Conservation (phyloP, 2,329 filamentous ascomycete species). For the Chlorencoelia australis region DNA sequence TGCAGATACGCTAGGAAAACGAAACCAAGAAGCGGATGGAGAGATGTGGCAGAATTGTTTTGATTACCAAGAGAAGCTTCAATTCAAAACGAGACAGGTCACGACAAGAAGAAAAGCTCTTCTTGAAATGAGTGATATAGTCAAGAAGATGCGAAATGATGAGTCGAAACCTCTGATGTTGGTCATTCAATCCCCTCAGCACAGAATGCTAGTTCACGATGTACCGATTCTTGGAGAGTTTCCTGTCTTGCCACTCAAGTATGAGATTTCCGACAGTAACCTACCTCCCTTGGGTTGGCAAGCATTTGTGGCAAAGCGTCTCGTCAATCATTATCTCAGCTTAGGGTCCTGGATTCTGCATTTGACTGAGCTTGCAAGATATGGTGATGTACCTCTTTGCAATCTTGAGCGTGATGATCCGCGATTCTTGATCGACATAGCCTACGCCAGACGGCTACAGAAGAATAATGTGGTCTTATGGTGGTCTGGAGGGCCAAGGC, state of each 20-base stretch:
- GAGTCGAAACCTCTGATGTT: conserved; percentile 72
- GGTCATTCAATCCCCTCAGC: conserved; percentile 83
- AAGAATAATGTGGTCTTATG: conserved; percentile 90
- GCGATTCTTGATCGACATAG: conserved; percentile 88
- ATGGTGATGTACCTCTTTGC: conserved; percentile 89
- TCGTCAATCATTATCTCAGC: conserved; percentile 84
- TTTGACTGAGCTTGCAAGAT: conserved; percentile 75
- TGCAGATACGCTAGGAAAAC: conserved; percentile 58
- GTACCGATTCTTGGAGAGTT: conserved; percentile 77
- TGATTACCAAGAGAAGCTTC: conserved; percentile 74
- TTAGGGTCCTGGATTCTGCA: conserved; percentile 90
- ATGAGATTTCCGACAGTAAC: conserved; percentile 75
- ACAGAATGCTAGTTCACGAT: conserved; percentile 70
- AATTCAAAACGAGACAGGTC: conserved; percentile 79
- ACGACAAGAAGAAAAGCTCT: conserved; percentile 84
- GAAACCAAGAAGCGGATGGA: conserved; percentile 54
- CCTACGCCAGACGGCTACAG: conserved; percentile 82
- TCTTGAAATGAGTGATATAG: conserved; percentile 74
- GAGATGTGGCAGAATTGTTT: conserved; percentile 73
- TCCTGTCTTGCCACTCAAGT: conserved; percentile 70
- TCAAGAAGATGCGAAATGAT: conserved; percentile 85
- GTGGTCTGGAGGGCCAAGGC: conserved; percentile 83
- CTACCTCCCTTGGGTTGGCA: conserved; percentile 93
- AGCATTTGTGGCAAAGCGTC: conserved; percentile 70
- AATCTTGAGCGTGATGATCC: conserved; percentile 94